Evolutionary conservation across 306 rosid species (phyloP), one percentile per base, ranked within the genome.

Genomic region (Medicago arabica): DNA sequence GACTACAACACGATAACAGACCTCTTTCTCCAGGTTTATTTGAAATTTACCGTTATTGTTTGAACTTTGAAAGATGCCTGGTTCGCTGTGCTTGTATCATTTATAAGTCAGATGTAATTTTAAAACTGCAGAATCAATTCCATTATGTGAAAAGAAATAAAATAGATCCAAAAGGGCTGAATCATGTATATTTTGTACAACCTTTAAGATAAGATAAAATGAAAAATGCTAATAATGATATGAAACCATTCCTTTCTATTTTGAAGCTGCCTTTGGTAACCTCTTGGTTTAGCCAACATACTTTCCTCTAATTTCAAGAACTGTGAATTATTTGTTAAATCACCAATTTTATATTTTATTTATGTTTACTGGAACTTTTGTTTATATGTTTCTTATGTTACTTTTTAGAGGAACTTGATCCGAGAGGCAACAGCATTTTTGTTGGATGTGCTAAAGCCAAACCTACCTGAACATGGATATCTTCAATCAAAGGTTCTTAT

Each of bases 371-470:
- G 74, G 76, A 71, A 55, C 60, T 60, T 57, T 55, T 54, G 39
- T 72, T 68, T 70, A 75, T 72, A 58, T 69, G 15, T 71, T 61
- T 75, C 50, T 78, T 62, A 11, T 75, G 14, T 73, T 73, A 23
- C 69, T 50, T 55, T 44, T 31, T 71, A 93, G 98, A 93, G 98
- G 86, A 93, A 91, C 80, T 82, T 93, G 89, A 93, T 91, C 62
- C 98, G 98, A 6, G 97, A 93, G 92, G 97, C 97, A 39, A 93
- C 98, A 0, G 98, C 98, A 46, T 93, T 93, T 79, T 71, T 93
- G 58, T 82, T 93, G 83, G 98, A 93, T 72, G 98, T 93, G 75
- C 88, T 93, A 89, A 93, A 93, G 91, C 93, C 97, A 69, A 88
- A 93, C 82, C 84, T 88, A 39, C 97, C 98, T 10, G 98, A 93